Evolutionary conservation across 2,329 filamentous ascomycete genomes (phyloP).

Genomic region (Gnomoniopsis smithogilvyi): DNA sequence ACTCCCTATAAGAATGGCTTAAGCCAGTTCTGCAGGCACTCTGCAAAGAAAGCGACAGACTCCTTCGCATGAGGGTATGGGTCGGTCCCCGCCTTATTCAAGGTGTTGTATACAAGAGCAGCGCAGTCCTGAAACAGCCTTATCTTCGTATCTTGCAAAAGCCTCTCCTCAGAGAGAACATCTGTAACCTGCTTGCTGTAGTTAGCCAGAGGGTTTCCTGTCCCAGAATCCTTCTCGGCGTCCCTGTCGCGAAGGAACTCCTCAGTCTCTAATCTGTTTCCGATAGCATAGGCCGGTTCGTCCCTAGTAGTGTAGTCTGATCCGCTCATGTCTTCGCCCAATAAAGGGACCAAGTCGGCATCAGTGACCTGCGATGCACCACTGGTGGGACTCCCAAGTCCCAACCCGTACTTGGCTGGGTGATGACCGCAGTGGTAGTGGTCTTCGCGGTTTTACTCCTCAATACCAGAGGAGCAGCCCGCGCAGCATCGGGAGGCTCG

Average conservation of each 20-base stretch:
- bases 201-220: background rate
- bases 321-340: background rate
- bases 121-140: background rate
- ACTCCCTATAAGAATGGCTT: too few relatives aligned
- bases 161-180: background rate
- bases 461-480: background rate
- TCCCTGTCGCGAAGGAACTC: background rate
- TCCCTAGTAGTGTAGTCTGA: background rate
- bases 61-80: background rate
- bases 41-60: background rate
- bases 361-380: background rate
- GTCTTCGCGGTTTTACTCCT: background rate
- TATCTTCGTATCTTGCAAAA: background rate
- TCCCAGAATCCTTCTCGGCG: background rate
- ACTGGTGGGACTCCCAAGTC: background rate
- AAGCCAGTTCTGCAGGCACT: background rate
- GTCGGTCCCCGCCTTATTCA: background rate
- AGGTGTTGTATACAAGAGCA: background rate
- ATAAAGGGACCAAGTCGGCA: background rate
- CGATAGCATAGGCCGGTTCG: background rate
- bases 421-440: background rate
- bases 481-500: background rate
- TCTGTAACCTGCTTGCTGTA: background rate
- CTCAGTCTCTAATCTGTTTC: background rate
- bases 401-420: background rate